Conservation (phyloP, 2,329 filamentous ascomycete genomes). For the Magnaporthiopsis rhizophila region DNA sequence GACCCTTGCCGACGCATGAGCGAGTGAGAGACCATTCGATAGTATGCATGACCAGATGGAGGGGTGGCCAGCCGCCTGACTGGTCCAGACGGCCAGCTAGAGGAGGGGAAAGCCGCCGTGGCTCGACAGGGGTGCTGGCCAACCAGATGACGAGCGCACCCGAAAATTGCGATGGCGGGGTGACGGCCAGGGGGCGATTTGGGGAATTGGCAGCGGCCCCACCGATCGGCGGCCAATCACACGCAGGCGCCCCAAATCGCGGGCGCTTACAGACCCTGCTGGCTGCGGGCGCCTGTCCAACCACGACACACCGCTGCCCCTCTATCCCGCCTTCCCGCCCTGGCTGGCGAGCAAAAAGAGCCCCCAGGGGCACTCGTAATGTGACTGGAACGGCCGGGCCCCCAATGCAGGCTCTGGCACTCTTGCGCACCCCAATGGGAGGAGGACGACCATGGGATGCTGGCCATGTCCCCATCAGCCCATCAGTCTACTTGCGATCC, state of each 20-base stretch:
- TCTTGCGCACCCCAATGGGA: not conserved
- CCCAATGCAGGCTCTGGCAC: not conserved
- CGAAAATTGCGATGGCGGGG: constrained; percentile 2
- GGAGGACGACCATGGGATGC: too few species aligned
- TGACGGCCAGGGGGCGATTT: not conserved
- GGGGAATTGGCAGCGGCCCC: not conserved
- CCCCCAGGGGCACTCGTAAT: not conserved
- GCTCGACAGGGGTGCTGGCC: not conserved
- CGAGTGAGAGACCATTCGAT: not conserved
- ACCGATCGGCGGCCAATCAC: constrained; percentile 4
- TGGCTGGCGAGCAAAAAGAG: not conserved
- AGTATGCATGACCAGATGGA: not conserved
- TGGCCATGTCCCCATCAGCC: not conserved
- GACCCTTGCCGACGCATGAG: not conserved
- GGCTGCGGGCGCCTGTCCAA: constrained; percentile 30
- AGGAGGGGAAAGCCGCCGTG: constrained; percentile 5
- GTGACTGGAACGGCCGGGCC: not conserved
- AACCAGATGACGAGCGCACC: not conserved
- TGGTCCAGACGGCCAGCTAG: not conserved
- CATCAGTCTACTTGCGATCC: constrained; percentile 1
- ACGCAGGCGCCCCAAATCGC: not conserved
- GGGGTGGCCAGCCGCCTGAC: constrained; percentile 1
- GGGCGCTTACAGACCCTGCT: constrained; percentile 7
- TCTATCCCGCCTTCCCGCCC: constrained; percentile 16
- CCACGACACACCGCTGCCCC: constrained; percentile 22